Evolutionary conservation across 352 stramenopile species (phyloP).

Genomic region (Phytophthora kernoviae): DNA sequence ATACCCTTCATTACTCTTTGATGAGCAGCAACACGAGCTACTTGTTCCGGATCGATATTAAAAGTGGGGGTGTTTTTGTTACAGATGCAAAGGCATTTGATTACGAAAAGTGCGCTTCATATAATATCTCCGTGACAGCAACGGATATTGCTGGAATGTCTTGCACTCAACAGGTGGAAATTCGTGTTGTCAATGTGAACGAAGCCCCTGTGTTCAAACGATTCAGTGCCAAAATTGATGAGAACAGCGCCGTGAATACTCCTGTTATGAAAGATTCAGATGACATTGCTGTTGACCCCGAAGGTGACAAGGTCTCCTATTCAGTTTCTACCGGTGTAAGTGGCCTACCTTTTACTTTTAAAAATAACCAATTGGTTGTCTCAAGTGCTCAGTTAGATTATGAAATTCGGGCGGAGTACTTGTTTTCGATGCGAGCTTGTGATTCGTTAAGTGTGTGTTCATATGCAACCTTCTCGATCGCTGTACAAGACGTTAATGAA

Average conservation of each 20-base stretch:
- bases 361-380: slow-evolving; percentile 21
- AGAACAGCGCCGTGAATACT: slow-evolving; percentile 29
- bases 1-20: slow-evolving; percentile 16
- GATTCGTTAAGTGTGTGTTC: slow-evolving; percentile 17
- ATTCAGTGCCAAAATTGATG: slow-evolving; percentile 13
- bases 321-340: slow-evolving; percentile 1
- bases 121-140: slow-evolving; percentile 27
- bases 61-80: slow-evolving; percentile 43
- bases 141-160: slow-evolving; percentile 43
- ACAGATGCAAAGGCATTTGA: slow-evolving; percentile 45
- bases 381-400: slow-evolving; percentile 20
- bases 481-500: slow-evolving; percentile 29
- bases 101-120: slow-evolving; percentile 37
- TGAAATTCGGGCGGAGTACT: slow-evolving; percentile 14
- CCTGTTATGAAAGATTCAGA: slow-evolving; percentile 8
- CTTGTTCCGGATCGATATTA: slow-evolving; percentile 48
- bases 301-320: slow-evolving; percentile 21
- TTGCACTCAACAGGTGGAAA: slow-evolving; percentile 25
- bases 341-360: slow-evolving; percentile 22
- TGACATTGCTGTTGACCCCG: slow-evolving; percentile 18
- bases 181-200: slow-evolving; percentile 51
- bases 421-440: slow-evolving; percentile 19
- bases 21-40: slow-evolving; percentile 24
- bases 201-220: slow-evolving; percentile 45
- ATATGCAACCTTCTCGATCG: slow-evolving; percentile 12